phyloP scores from a whole-genome alignment of 2,329 filamentous ascomycete species.

The Elsinoe arachidis region DNA sequence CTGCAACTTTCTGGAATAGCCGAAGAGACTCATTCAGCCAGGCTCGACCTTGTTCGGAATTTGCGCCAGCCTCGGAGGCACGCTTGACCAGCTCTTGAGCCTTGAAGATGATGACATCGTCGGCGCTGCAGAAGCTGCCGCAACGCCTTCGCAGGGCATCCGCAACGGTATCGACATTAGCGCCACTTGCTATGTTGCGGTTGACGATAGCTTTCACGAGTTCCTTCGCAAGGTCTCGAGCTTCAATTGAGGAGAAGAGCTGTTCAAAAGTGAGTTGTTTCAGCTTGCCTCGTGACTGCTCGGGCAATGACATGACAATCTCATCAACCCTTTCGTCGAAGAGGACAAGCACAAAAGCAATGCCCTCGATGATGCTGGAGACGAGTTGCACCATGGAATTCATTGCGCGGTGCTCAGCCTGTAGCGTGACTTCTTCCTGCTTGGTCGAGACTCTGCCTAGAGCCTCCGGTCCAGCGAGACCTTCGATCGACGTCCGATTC shows the following conservation, averaged over 20 bases:
- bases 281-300: constrained; percentile 59
- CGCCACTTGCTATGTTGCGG: constrained; percentile 90
- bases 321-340: constrained; percentile 91
- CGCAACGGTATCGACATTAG: constrained; percentile 93
- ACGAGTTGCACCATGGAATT: constrained; percentile 79
- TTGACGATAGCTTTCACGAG: constrained; percentile 97
- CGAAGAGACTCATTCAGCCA: constrained; percentile 81
- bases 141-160: constrained; percentile 87
- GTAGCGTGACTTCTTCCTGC: constrained; percentile 83
- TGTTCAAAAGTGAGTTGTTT: constrained; percentile 75
- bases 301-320: constrained; percentile 69
- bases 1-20: constrained; percentile 81
- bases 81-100: constrained; percentile 90
- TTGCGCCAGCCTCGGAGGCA: constrained; percentile 67
- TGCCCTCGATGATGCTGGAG: constrained; percentile 86
- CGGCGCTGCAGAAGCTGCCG: constrained; percentile 93
- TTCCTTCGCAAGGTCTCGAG: constrained; percentile 84
- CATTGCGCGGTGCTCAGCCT: constrained; percentile 88
- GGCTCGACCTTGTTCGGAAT: constrained; percentile 66
- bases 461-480: constrained; percentile 81
- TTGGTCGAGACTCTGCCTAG: constrained; percentile 68
- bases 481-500: constrained; percentile 90
- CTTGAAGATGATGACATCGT: constrained; percentile 97
- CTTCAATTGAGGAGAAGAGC: constrained; percentile 69
- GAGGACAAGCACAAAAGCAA: constrained; percentile 88